phyloP scores from a whole-genome alignment of 2,329 filamentous ascomycete species.

The Aspergillus fijiensis region DNA sequence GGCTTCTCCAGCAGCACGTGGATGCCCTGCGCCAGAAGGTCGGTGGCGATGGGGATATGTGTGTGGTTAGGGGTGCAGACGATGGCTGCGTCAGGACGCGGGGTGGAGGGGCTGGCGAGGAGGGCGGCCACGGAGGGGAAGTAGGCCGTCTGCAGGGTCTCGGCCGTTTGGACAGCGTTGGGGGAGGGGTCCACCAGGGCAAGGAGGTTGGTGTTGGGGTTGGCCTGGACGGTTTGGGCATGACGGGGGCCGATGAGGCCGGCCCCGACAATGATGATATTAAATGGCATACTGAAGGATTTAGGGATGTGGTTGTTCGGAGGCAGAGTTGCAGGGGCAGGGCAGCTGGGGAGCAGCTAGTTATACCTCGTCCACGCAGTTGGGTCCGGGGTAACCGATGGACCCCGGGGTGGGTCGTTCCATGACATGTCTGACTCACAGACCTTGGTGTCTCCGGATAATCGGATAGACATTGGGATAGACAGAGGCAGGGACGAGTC shows the following conservation, averaged over 20 bases:
- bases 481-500: neutral
- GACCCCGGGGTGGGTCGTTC: neutral
- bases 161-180: conserved; percentile 36
- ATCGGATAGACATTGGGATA: neutral
- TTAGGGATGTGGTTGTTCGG: neutral
- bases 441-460: neutral
- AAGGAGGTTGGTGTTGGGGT: conserved; percentile 40
- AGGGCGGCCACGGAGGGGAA: conserved; percentile 47
- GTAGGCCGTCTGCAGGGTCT: conserved; percentile 39
- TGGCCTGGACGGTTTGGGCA: conserved; percentile 44
- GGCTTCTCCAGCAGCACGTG: conserved; percentile 61
- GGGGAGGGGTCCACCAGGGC: conserved; percentile 51
- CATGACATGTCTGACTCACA: neutral
- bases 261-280: conserved; percentile 48
- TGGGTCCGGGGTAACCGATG: neutral
- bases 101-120: conserved; percentile 35
- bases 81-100: conserved; percentile 54
- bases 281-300: neutral
- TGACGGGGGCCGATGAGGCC: conserved; percentile 55
- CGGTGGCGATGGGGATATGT: conserved; percentile 53
- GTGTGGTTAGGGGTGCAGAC: conserved; percentile 62
- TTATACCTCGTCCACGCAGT: neutral
- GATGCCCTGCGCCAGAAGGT: conserved; percentile 50
- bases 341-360: neutral
- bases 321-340: too few relatives aligned